Percentiles rank a stretch among this genome's conserved stretches.
These are phyloP conservation scores for Rhizopogon rudus DNA, from an alignment of 768 basidiomycete genomes.

Conservation along the genomic window DNA sequence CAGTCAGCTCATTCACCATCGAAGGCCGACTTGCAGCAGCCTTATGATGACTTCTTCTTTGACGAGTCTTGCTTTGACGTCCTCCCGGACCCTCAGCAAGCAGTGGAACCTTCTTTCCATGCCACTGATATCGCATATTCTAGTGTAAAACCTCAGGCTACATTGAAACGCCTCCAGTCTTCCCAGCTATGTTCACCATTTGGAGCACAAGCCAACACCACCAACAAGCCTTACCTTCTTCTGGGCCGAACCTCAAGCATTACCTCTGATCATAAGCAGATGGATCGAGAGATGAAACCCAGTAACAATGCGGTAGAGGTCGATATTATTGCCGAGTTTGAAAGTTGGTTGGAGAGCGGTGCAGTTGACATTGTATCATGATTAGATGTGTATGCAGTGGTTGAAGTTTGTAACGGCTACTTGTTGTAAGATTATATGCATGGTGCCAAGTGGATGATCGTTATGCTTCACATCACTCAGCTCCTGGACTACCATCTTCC, in stretches of 20 bases:
- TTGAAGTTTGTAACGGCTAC: neutral
- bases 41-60: constrained; percentile 26
- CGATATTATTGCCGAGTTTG: constrained; percentile 63
- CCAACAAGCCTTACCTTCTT: neutral
- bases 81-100: constrained; percentile 8
- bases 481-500: neutral
- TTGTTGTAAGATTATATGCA: neutral
- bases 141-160: neutral
- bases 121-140: neutral
- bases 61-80: constrained; percentile 29
- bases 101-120: neutral
- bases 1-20: constrained; percentile 1
- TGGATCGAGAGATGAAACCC: neutral
- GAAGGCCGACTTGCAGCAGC: neutral
- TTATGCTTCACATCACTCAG: no score
- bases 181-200: neutral
- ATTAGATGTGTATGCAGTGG: neutral
- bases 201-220: neutral
- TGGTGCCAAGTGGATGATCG: neutral
- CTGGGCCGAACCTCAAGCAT: neutral
- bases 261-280: neutral
- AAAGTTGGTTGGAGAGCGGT: constrained; percentile 65
- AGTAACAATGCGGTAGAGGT: constrained; percentile 11
- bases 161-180: neutral
- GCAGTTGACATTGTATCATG: constrained; percentile 42